These are phyloP conservation scores for Grosmannia serpens DNA, from an alignment of 2,329 filamentous ascomycete genomes.

Conservation along the genomic window DNA sequence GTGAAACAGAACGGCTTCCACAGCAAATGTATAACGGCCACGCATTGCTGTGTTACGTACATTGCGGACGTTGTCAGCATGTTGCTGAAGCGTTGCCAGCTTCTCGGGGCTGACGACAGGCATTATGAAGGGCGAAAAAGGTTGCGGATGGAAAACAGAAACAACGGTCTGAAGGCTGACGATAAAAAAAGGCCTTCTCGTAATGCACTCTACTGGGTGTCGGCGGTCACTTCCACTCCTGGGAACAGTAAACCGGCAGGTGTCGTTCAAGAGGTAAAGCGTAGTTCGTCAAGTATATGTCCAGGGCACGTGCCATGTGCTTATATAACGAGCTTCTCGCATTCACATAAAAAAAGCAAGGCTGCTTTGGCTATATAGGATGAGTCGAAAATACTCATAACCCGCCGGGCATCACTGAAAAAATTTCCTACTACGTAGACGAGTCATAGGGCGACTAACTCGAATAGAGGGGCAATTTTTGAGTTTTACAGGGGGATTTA, in stretches of 20 bases:
- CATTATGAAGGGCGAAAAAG: conserved; percentile 39
- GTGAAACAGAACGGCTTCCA: not conserved
- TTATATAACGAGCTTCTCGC: not conserved
- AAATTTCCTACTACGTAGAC: not conserved
- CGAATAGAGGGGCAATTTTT: conserved; percentile 4
- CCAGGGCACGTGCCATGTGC: not conserved
- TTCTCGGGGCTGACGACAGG: conserved; percentile 85
- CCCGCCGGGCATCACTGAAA: not conserved
- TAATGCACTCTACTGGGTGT: not conserved
- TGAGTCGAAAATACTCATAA: conserved; percentile 1
- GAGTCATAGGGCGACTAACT: not conserved
- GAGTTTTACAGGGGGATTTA: not conserved
- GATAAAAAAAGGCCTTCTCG: not conserved
- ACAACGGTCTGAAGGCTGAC: not conserved
- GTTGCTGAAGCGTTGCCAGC: conserved; percentile 78
- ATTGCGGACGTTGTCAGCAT: conserved; percentile 84
- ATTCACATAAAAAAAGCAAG: not conserved
- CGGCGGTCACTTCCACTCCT: not conserved
- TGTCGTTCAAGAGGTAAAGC: not conserved
- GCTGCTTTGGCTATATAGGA: not conserved
- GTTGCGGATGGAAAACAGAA: not conserved
- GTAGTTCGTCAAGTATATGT: not conserved
- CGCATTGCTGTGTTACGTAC: conserved; percentile 35
- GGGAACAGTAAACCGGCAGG: not conserved
- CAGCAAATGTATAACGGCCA: not conserved